Evolutionary conservation across 345 rosid genomes (phyloP).

Genomic region (Hibiscus mutabilis): DNA sequence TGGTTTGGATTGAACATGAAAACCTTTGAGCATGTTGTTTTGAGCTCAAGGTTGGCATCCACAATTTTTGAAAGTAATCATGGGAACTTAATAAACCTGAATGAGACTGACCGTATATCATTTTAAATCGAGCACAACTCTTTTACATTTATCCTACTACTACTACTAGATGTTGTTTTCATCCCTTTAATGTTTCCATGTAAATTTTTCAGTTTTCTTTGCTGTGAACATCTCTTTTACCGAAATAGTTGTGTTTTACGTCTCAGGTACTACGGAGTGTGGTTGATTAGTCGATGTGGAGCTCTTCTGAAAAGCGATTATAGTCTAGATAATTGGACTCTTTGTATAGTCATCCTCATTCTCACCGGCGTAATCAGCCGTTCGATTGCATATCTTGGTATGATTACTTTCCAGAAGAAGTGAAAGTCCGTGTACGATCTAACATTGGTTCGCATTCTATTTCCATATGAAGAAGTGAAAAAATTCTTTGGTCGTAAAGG

Average conservation of each 20-base stretch:
- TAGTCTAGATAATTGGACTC: slow-evolving; percentile 45
- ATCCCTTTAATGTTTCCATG: neutral
- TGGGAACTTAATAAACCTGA: neutral
- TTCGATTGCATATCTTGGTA: slow-evolving; percentile 45
- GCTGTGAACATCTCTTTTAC: neutral
- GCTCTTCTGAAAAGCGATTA: slow-evolving; percentile 51
- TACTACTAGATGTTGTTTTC: neutral
- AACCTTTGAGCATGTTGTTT: neutral
- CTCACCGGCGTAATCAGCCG: slow-evolving; percentile 48
- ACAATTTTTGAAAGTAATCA: no score
- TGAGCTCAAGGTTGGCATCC: neutral
- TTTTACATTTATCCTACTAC: neutral
- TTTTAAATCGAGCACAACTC: neutral
- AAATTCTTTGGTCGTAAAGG: neutral
- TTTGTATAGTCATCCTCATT: slow-evolving; percentile 50
- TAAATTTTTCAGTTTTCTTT: neutral
- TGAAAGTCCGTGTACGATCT: slow-evolving; percentile 20
- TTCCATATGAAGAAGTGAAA: neutral
- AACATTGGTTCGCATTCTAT: neutral
- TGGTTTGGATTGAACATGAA: no score
- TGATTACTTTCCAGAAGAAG: slow-evolving; percentile 62
- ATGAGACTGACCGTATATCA: neutral
- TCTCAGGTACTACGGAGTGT: slow-evolving; percentile 78
- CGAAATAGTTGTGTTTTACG: neutral
- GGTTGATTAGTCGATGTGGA: slow-evolving; percentile 84